Evolutionary conservation across 2,329 filamentous ascomycete genomes (phyloP).

Genomic region (Acrocalymma vagum): DNA sequence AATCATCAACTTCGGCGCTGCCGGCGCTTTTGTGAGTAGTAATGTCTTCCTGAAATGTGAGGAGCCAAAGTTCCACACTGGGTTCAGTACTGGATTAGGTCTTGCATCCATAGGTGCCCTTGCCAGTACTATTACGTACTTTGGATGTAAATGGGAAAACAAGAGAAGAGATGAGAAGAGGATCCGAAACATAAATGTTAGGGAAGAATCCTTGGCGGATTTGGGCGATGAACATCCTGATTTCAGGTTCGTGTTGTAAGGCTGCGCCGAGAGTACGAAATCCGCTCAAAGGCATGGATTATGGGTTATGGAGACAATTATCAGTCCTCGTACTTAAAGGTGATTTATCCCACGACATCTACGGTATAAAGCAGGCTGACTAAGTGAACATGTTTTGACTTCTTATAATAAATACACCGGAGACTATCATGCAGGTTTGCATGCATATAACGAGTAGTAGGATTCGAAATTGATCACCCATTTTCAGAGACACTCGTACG

Average conservation of each 20-base stretch:
- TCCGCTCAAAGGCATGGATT: too few species aligned
- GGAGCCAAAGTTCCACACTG: constrained; percentile 32
- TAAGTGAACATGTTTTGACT: too few species aligned
- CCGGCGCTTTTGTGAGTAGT: constrained; percentile 64
- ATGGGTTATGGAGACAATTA: too few species aligned
- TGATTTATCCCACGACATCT: too few species aligned
- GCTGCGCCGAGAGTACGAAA: too few species aligned
- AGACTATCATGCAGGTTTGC: too few species aligned
- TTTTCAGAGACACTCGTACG: too few species aligned
- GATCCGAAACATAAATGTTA: constrained; percentile 44
- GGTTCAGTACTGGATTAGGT: constrained; percentile 39
- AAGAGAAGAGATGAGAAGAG: constrained; percentile 51
- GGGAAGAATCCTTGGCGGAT: constrained; percentile 34
- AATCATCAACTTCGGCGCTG: constrained; percentile 56
- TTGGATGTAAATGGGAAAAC: constrained; percentile 62
- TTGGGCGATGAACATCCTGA: constrained; percentile 62
- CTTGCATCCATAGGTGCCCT: constrained; percentile 45
- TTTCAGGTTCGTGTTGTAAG: constrained; percentile 57
- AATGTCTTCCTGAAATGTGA: constrained; percentile 39
- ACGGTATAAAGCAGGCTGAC: too few species aligned
- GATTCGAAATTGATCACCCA: too few species aligned
- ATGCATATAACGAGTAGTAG: too few species aligned
- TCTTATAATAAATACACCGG: too few species aligned
- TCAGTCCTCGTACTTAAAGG: too few species aligned
- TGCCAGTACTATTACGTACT: constrained; percentile 41